phyloP scores from a whole-genome alignment of 768 basidiomycete species.

The Tulasnella sp. region DNA sequence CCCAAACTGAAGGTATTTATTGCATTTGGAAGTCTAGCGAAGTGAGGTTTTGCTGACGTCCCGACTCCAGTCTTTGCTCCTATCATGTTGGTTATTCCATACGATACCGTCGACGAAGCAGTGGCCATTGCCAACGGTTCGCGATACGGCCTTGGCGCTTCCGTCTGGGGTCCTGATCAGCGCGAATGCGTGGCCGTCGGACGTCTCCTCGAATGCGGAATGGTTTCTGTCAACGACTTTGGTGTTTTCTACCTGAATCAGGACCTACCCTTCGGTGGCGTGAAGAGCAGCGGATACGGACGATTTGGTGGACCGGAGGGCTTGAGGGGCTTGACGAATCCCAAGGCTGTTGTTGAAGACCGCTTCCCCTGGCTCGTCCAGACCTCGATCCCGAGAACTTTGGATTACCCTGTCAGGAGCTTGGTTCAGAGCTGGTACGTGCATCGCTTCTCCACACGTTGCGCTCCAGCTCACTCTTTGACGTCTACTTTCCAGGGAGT shows the following conservation, averaged over 20 bases:
- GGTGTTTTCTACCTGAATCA: slow-evolving; percentile 88
- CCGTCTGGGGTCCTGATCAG: slow-evolving; percentile 89
- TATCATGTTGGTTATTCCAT: slow-evolving; percentile 82
- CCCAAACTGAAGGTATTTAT: slow-evolving; percentile 69
- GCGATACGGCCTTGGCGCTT: slow-evolving; percentile 87
- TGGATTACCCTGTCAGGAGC: slow-evolving; percentile 86
- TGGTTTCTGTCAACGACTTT: slow-evolving; percentile 98
- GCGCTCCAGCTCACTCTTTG: slow-evolving; percentile 27
- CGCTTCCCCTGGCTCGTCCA: slow-evolving; percentile 81
- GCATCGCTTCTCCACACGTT: slow-evolving; percentile 11
- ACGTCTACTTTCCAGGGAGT: slow-evolving; percentile 49
- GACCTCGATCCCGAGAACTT: slow-evolving; percentile 79
- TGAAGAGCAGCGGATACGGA: slow-evolving; percentile 89
- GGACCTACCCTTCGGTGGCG: slow-evolving; percentile 93
- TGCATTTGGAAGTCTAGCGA: background rate
- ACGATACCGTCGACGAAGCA: slow-evolving; percentile 82
- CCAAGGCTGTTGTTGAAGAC: slow-evolving; percentile 86
- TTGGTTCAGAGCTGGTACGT: slow-evolving; percentile 73
- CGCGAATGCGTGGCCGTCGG: slow-evolving; percentile 79
- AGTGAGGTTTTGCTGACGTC: slow-evolving; percentile 5
- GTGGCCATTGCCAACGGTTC: slow-evolving; percentile 87
- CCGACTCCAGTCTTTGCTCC: slow-evolving; percentile 80
- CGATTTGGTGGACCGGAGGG: slow-evolving; percentile 97
- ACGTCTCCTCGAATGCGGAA: slow-evolving; percentile 82
- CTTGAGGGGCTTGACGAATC: slow-evolving; percentile 80